phyloP scores from a whole-genome alignment of 1,284 basidiomycete species.

The Omphalotus olearius region DNA sequence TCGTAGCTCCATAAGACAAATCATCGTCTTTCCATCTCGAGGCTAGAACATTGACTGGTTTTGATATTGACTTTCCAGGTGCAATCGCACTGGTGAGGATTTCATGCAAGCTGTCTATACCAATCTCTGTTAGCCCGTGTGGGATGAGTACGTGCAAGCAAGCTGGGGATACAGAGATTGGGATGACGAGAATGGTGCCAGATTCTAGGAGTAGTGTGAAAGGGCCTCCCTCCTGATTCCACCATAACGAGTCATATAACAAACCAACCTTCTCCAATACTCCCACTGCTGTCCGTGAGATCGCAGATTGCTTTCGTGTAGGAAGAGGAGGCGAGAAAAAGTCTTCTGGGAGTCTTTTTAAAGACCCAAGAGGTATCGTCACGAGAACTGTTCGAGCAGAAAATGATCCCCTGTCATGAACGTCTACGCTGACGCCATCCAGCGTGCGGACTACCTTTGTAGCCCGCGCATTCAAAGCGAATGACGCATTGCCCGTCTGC shows the following conservation, averaged over 20 bases:
- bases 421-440: neutral
- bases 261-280: slow-evolving; percentile 8
- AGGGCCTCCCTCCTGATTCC: slow-evolving; percentile 5
- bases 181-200: slow-evolving; percentile 3
- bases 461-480: neutral
- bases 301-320: neutral
- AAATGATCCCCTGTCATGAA: neutral
- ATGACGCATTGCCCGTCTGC: slow-evolving; percentile 4
- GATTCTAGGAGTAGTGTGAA: slow-evolving; percentile 4
- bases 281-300: slow-evolving; percentile 6
- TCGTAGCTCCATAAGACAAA: slow-evolving; percentile 6
- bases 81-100: slow-evolving; percentile 6
- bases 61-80: neutral
- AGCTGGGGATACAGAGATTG: slow-evolving; percentile 1
- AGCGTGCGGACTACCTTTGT: neutral
- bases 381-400: neutral
- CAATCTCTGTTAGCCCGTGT: neutral
- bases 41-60: slow-evolving; percentile 1
- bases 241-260: slow-evolving; percentile 9
- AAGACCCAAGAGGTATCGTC: slow-evolving; percentile 8
- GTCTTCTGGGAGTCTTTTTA: slow-evolving; percentile 1
- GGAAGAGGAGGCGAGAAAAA: slow-evolving; percentile 9
- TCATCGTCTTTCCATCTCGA: slow-evolving; percentile 9
- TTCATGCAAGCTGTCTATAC: slow-evolving; percentile 1
- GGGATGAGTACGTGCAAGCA: slow-evolving; percentile 8